Evolutionary conservation across 495 filamentous ascomycete species (phyloP), one percentile per base, ranked within the genome.

Genomic region (Aspergillus saccharolyticus): DNA sequence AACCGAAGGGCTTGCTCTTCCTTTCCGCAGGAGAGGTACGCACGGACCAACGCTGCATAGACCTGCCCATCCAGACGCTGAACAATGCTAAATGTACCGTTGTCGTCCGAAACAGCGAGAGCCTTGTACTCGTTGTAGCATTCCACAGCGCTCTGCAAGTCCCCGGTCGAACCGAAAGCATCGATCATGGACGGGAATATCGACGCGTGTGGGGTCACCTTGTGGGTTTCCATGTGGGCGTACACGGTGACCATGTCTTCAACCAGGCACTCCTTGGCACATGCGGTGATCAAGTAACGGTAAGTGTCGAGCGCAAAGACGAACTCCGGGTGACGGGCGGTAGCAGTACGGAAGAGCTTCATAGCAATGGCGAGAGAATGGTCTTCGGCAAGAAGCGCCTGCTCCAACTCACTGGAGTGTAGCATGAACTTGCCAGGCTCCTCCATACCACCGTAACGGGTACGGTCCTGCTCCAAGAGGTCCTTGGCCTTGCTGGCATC

Each of bases 181-280:
- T 89, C 83, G 65, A 98, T 97, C 89, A 98, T 96, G 15, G 85
- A 80, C 2, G 90, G 84, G 72, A 96, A 96, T 33, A 91, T 91
- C 43, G 86, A 83, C 18, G 89, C 85, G 58, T 83, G 83, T 0
- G 93, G 89, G 15, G 79, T 80, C 20, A 91, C 80, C 53, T 83
- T 84, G 53, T 81, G 83, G 44, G 78, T 70, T 68, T 96, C 91
- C 89, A 97, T 92, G 67, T 97, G 90, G 53, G 85, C 84, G 68
- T 92, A 96, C 16, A 96, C 74, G 30, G 84, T 83, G 51, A 94
- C 81, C 94, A 97, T 97, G 57, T 94, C 90, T 21, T 88, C 84
- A 2, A 95, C 79, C 28, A 82, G 83, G 16, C 86, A 86, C 56
- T 88, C 77, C 59, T 87, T 82, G 22, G 94, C 90, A 67, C 92